Percentiles rank a stretch among this genome's conserved stretches.
These are phyloP conservation scores for Phaeosphaeria sp. DNA, from an alignment of 2,329 filamentous ascomycete species.

Conservation along the genomic window DNA sequence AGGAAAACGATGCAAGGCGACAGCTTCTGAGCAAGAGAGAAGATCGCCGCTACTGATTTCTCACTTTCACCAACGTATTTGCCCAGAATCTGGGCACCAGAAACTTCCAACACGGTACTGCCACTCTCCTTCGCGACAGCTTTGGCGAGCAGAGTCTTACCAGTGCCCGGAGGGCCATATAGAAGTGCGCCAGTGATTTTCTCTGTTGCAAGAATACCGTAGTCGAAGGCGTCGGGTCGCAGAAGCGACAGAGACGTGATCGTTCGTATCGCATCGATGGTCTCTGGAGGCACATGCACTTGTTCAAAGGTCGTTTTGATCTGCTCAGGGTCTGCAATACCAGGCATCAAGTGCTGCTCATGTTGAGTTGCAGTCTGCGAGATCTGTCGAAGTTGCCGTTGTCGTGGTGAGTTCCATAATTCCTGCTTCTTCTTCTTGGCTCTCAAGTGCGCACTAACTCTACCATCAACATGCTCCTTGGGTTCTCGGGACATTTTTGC, in stretches of 20 bases:
- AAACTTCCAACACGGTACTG: slow-evolving; percentile 81
- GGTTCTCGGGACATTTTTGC: slow-evolving; percentile 11
- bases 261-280: slow-evolving; percentile 85
- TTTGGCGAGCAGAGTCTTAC: slow-evolving; percentile 70
- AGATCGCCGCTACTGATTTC: slow-evolving; percentile 91
- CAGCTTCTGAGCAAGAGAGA: slow-evolving; percentile 88
- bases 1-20: slow-evolving; percentile 95
- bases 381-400: slow-evolving; percentile 59
- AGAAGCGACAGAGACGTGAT: slow-evolving; percentile 86
- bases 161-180: slow-evolving; percentile 81
- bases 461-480: slow-evolving; percentile 7
- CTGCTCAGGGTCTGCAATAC: slow-evolving; percentile 80
- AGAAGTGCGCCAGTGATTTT: slow-evolving; percentile 88
- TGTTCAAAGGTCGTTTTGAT: slow-evolving; percentile 88
- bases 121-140: slow-evolving; percentile 70
- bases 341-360: slow-evolving; percentile 81
- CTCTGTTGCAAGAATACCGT: slow-evolving; percentile 89
- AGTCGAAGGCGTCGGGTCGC: slow-evolving; percentile 92
- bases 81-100: slow-evolving; percentile 89
- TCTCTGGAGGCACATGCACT: slow-evolving; percentile 82
- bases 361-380: slow-evolving; percentile 65
- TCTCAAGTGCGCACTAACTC: slow-evolving; percentile 11
- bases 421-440: slow-evolving; percentile 14
- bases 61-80: slow-evolving; percentile 97
- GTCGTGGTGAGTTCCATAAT: slow-evolving; percentile 47